phyloP scores from a whole-genome alignment of 257 asterid genomes.

The Solanum tarapatanum region DNA sequence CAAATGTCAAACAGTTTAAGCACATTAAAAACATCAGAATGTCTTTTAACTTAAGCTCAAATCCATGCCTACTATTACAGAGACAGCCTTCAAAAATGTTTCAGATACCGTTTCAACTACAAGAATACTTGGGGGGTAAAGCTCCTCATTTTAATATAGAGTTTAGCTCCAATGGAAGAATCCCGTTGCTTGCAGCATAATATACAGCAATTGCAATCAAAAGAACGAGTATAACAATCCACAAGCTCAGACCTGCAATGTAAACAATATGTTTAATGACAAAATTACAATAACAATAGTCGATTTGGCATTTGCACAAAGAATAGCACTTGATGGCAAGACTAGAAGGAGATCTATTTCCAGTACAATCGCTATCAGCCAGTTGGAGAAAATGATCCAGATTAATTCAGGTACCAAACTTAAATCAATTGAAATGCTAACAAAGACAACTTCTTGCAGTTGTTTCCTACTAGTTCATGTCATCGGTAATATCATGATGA shows the following conservation, averaged over 20 bases:
- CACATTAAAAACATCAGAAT: not conserved
- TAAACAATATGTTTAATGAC: not conserved
- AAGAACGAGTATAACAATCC: constrained; percentile 46
- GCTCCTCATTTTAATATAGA: not conserved
- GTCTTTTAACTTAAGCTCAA: not conserved
- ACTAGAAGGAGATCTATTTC: not conserved
- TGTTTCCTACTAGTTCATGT: not conserved
- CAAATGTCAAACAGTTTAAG: not conserved
- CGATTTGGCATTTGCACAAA: not conserved
- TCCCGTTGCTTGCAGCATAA: constrained; percentile 23
- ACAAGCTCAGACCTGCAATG: constrained; percentile 49
- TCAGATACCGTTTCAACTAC: not conserved
- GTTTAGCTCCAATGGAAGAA: constrained; percentile 16
- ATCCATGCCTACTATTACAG: not conserved
- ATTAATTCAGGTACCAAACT: not conserved
- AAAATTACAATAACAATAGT: not conserved
- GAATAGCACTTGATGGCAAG: not conserved
- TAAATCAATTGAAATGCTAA: not conserved
- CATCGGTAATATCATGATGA: not conserved
- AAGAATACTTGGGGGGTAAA: not conserved
- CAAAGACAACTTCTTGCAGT: not conserved
- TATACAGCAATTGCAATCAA: constrained; percentile 48
- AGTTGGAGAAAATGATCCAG: not conserved
- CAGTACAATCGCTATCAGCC: not conserved
- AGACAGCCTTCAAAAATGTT: not conserved